A percentile compares a stretch with the other conserved stretches of the same genome.
These are phyloP conservation scores for Candolleomyces efflorescens DNA, from an alignment of 768 basidiomycete genomes.

Conservation along the genomic window DNA sequence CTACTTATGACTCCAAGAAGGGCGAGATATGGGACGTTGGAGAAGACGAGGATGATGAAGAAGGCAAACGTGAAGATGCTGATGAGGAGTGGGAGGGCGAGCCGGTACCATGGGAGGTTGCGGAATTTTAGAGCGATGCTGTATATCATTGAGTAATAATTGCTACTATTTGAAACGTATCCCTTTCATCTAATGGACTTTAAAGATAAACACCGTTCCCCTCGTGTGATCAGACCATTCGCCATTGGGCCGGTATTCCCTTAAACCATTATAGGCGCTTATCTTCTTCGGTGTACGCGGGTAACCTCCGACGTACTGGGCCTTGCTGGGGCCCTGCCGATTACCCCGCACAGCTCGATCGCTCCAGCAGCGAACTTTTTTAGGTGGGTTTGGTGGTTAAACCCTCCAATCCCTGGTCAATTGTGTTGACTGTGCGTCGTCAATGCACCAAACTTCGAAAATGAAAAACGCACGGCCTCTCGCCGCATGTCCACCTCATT, in stretches of 20 bases:
- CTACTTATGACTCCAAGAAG: constrained; percentile 55
- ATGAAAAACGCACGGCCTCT: neutral
- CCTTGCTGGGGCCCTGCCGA: no score
- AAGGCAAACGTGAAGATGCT: constrained; percentile 30
- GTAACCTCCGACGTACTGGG: no score
- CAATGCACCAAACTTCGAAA: neutral
- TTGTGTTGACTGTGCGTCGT: no score
- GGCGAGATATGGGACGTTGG: constrained; percentile 77
- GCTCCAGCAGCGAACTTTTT: no score
- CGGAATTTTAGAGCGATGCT: constrained; percentile 49
- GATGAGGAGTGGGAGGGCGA: constrained; percentile 80
- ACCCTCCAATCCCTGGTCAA: no score
- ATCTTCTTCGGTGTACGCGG: neutral
- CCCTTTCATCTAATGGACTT: constrained; percentile 5
- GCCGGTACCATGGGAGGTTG: constrained; percentile 77
- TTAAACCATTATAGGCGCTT: neutral
- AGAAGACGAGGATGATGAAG: constrained; percentile 31
- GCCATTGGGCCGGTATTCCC: neutral
- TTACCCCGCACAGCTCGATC: no score
- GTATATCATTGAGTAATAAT: constrained; percentile 2
- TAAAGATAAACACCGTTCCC: neutral
- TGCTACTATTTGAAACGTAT: neutral
- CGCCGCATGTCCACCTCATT: constrained; percentile 7
- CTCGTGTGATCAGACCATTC: neutral
- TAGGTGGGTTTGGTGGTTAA: no score